Conservation (phyloP, 208 protist genomes). For the Crithidia expoeki region DNA sequence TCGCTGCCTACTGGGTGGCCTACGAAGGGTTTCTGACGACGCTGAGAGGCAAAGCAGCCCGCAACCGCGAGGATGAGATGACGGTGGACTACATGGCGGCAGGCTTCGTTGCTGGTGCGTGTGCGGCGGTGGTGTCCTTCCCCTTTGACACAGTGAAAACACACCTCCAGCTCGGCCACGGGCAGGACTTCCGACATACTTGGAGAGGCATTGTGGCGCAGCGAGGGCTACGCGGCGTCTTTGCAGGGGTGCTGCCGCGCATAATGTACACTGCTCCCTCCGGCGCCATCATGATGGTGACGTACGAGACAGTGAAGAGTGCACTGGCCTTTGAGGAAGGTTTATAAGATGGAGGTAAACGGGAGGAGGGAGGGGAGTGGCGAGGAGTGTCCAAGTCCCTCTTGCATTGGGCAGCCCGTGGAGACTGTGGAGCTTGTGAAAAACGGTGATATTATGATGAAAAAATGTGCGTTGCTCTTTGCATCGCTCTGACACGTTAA, state of each 20-base stretch:
- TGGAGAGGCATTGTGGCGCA: slow-evolving; percentile 36
- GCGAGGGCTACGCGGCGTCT: slow-evolving; percentile 62
- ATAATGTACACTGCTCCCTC: slow-evolving; percentile 90
- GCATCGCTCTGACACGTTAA: too few species aligned
- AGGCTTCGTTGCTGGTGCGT: slow-evolving; percentile 84
- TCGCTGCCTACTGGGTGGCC: slow-evolving; percentile 90
- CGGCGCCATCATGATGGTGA: slow-evolving; percentile 92
- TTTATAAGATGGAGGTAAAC: neutral
- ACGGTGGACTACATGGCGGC: slow-evolving; percentile 68
- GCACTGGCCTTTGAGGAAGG: slow-evolving; percentile 22
- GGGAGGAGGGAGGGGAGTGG: neutral
- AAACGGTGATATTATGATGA: too few species aligned
- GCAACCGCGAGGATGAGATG: slow-evolving; percentile 49
- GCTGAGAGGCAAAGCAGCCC: slow-evolving; percentile 40
- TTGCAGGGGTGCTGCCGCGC: slow-evolving; percentile 80
- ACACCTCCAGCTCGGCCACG: slow-evolving; percentile 79
- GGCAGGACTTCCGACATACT: slow-evolving; percentile 26
- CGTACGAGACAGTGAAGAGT: slow-evolving; percentile 91
- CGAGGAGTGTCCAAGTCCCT: neutral
- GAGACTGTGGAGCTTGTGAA: neutral
- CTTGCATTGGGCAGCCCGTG: neutral
- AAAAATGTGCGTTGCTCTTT: too few species aligned
- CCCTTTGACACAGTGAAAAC: slow-evolving; percentile 94
- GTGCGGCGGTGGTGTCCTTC: slow-evolving; percentile 88
- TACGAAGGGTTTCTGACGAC: slow-evolving; percentile 81